Evolutionary conservation across 495 filamentous ascomycete species (phyloP).

Genomic region (Podospora didyma): DNA sequence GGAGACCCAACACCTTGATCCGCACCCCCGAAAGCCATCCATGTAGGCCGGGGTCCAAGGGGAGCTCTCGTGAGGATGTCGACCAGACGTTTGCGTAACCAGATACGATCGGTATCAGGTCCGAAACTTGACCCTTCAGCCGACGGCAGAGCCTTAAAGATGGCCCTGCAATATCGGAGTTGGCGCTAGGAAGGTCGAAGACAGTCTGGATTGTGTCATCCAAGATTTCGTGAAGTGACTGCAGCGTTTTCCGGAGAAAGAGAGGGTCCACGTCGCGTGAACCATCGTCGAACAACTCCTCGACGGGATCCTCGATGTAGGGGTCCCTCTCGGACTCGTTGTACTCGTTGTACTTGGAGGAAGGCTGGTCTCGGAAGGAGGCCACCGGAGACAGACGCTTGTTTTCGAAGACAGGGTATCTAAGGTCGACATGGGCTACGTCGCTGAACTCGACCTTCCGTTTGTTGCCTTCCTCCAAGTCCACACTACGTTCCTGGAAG

Average conservation of each 20-base stretch:
- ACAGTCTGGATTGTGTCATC: conserved; percentile 2
- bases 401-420: too few relatives aligned
- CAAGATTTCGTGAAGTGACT: conserved; percentile 3
- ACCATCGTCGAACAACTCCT: conserved; percentile 9
- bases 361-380: conserved; percentile 2
- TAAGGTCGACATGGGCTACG: too few relatives aligned
- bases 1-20: conserved; percentile 10
- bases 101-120: conserved; percentile 9
- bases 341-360: too few relatives aligned
- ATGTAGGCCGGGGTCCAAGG: conserved; percentile 10
- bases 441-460: too few relatives aligned
- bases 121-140: not conserved
- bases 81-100: conserved; percentile 8
- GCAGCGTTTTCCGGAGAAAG: conserved; percentile 2
- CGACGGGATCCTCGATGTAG: not conserved
- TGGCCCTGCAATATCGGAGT: not conserved
- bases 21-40: conserved; percentile 14
- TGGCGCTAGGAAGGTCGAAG: not conserved
- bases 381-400: not conserved
- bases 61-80: not conserved
- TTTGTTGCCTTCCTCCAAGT: too few relatives aligned
- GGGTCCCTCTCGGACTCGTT: not conserved
- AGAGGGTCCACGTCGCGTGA: conserved; percentile 5
- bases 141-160: not conserved
- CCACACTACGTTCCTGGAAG: too few relatives aligned